phyloP scores from a whole-genome alignment of 768 basidiomycete species.

The Clitopilus hobsonii region DNA sequence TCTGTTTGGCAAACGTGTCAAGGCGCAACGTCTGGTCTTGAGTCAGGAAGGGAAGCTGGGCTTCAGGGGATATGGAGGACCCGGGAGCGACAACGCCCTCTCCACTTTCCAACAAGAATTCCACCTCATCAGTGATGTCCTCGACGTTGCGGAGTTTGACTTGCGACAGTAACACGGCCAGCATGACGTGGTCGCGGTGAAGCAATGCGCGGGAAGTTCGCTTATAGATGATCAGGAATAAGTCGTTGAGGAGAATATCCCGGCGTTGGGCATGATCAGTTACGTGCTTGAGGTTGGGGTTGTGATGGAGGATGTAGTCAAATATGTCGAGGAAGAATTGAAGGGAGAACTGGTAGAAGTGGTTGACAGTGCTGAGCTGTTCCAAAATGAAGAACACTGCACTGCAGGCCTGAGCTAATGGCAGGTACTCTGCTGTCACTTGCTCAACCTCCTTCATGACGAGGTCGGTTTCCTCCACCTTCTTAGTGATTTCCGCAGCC shows the following conservation, averaged over 20 bases:
- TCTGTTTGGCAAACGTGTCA: constrained; percentile 63
- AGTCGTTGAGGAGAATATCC: constrained; percentile 76
- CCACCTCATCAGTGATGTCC: constrained; percentile 80
- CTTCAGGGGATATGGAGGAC: constrained; percentile 25
- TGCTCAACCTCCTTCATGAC: constrained; percentile 96
- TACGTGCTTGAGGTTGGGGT: constrained; percentile 82
- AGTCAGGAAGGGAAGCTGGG: constrained; percentile 47
- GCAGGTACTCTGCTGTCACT: constrained; percentile 91
- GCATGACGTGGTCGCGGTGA: constrained; percentile 85
- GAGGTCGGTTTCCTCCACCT: constrained; percentile 94
- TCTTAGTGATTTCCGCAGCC: constrained; percentile 91
- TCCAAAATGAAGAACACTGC: constrained; percentile 96
- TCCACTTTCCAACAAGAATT: constrained; percentile 89
- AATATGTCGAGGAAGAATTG: constrained; percentile 99
- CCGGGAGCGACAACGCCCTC: constrained; percentile 48
- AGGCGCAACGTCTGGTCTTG: constrained; percentile 68
- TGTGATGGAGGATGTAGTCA: constrained; percentile 88
- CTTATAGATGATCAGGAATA: constrained; percentile 86
- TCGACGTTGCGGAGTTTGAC: constrained; percentile 79
- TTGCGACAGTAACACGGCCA: constrained; percentile 87
- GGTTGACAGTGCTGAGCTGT: constrained; percentile 88
- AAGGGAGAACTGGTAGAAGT: constrained; percentile 98
- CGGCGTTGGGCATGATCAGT: constrained; percentile 70
- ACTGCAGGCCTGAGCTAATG: constrained; percentile 93
- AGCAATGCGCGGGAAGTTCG: constrained; percentile 88